Evolutionary conservation across 2,329 filamentous ascomycete genomes (phyloP).

Genomic region (Ilyonectria destructans): DNA sequence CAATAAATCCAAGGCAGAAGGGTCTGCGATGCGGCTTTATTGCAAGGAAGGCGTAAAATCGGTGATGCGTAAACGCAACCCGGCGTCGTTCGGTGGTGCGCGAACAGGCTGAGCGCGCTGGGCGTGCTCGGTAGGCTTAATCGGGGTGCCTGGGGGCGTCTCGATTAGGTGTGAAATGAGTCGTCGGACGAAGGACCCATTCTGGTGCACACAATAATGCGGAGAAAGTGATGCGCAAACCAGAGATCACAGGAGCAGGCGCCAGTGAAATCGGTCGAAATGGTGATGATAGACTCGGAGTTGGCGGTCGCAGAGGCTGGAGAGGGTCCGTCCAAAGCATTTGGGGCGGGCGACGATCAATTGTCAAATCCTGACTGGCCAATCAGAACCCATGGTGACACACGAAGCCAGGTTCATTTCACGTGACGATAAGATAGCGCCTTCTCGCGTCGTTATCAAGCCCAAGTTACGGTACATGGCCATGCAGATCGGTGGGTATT

Average conservation of each 20-base stretch:
- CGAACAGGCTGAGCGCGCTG: slow-evolving; percentile 18
- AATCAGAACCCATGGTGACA: slow-evolving; percentile 33
- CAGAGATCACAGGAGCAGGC: slow-evolving; percentile 30
- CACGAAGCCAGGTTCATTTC: slow-evolving; percentile 24
- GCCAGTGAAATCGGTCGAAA: slow-evolving; percentile 25
- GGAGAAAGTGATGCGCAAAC: slow-evolving; percentile 31
- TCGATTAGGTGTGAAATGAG: slow-evolving; percentile 36
- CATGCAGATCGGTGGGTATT: background rate
- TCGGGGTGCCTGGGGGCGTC: slow-evolving; percentile 24
- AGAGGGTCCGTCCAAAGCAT: slow-evolving; percentile 44
- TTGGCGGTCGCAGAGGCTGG: slow-evolving; percentile 40
- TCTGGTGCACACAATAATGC: slow-evolving; percentile 28
- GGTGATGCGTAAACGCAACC: slow-evolving; percentile 14
- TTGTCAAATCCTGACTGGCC: slow-evolving; percentile 44
- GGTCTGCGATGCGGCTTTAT: slow-evolving; percentile 6
- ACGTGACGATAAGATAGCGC: slow-evolving; percentile 48
- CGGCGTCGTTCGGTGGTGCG: slow-evolving; percentile 25
- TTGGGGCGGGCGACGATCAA: slow-evolving; percentile 40
- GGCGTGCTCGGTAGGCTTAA: slow-evolving; percentile 13
- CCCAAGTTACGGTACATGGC: background rate
- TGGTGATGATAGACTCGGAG: slow-evolving; percentile 41
- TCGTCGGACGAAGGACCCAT: slow-evolving; percentile 37
- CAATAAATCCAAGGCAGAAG: background rate
- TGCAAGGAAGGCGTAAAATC: slow-evolving; percentile 6
- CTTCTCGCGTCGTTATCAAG: slow-evolving; percentile 13